Evolutionary conservation across 768 basidiomycete genomes (phyloP), one percentile per base, ranked within the genome.

Genomic region (Calocybe cyanea): DNA sequence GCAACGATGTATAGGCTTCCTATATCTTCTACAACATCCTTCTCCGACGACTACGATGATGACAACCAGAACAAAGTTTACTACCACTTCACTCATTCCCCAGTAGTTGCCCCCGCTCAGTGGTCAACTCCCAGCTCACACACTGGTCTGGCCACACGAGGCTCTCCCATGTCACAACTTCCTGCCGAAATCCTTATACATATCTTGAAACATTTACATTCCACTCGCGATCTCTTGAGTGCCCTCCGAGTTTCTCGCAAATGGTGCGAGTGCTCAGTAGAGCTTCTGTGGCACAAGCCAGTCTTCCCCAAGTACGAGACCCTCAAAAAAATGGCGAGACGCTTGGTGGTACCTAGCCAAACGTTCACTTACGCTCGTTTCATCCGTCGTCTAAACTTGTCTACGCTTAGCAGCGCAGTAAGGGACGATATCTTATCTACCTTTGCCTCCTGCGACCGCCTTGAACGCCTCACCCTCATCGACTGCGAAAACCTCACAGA

Each of bases 191-290:
- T 98, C 32, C 82, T 97, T 59, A 88, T 96, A 13, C 86, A 95
- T 61, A 87, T 97, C 58, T 77, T 99, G 55, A 88, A 85, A 53
- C 81, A 92, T 56, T 74, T 99, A 10, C 79, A 85, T 54, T 74
- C 80, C 0, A 70, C 84, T 23, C 73, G 76, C 48, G 89, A 95
- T 63, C 76, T 97, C 38, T 79, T 85, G 52, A 71, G 74, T 52
- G 76, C 80, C 32, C 75, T 94, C 49, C 81, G 85, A 46, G 93
- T 97, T 20, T 92, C 84, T 15, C 83, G 90, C 46, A 76, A 81
- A 20, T 99, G 95, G 93, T 97, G 92, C 73, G 87, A 94, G 61
- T 96, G 92, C 65, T 83, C 92, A 23, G 92, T 94, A 34, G 91
- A 97, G 64, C 77, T 97, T 17, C 75, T 98, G 18, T 99, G 94